phyloP scores from a whole-genome alignment of 192 early-diverging fungal species.

The Funneliformis geosporum region DNA sequence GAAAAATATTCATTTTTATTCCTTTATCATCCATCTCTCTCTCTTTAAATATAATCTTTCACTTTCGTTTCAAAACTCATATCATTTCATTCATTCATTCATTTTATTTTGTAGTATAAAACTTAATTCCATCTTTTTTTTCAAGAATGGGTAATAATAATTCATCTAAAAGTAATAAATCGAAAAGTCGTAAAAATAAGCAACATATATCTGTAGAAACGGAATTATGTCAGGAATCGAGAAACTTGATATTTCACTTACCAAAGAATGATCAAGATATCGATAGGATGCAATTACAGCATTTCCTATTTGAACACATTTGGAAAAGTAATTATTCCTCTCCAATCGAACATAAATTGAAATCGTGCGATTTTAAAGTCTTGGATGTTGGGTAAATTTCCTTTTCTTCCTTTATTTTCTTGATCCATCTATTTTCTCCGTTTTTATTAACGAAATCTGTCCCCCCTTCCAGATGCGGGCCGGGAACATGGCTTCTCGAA shows the following conservation, averaged over 20 bases:
- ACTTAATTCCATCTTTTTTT: too few species aligned
- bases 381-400: neutral
- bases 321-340: neutral
- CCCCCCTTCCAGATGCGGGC: neutral
- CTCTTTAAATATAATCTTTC: too few species aligned
- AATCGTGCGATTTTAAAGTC: neutral
- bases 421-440: too few species aligned
- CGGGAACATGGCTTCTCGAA: neutral
- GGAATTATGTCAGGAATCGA: neutral
- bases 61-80: too few species aligned
- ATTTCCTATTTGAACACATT: slow-evolving; percentile 1
- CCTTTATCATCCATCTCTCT: too few species aligned
- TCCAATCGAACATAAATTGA: neutral
- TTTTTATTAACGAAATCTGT: too few species aligned
- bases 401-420: neutral
- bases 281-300: slow-evolving; percentile 7
- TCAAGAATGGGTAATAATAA: neutral
- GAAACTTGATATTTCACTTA: neutral
- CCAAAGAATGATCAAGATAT: slow-evolving; percentile 4
- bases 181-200: neutral
- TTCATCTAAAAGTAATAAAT: neutral
- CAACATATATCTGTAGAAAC: neutral
- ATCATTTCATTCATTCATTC: too few species aligned
- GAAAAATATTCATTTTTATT: too few species aligned
- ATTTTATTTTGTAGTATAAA: neutral